These are phyloP conservation scores for Claviceps maximensis DNA, from an alignment of 2,329 filamentous ascomycete species.

Conservation along the genomic window DNA sequence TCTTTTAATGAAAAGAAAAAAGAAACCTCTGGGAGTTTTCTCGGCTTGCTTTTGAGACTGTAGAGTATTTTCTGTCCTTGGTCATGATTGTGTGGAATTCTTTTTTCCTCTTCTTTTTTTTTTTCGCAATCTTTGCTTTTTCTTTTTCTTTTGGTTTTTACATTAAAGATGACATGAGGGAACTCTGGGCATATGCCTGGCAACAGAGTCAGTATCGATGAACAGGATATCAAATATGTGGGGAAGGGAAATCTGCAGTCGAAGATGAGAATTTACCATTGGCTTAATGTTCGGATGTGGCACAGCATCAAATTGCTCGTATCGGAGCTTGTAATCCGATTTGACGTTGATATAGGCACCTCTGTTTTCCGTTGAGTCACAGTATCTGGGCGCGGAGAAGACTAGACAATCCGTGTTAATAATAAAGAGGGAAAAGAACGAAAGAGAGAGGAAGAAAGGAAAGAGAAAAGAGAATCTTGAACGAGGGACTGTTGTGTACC, in stretches of 20 bases:
- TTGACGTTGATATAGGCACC: slow-evolving; percentile 97
- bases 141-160: slow-evolving; percentile 21
- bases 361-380: slow-evolving; percentile 95
- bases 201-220: slow-evolving; percentile 12
- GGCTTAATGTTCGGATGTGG: slow-evolving; percentile 91
- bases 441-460: background rate
- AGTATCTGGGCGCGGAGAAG: slow-evolving; percentile 95
- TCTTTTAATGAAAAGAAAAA: background rate
- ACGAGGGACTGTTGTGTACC: slow-evolving; percentile 33
- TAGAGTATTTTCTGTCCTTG: background rate
- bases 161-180: slow-evolving; percentile 66
- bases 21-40: background rate
- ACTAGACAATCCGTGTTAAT: slow-evolving; percentile 34
- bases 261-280: slow-evolving; percentile 45
- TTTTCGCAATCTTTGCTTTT: background rate
- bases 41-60: background rate
- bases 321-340: slow-evolving; percentile 80
- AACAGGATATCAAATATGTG: background rate
- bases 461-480: background rate
- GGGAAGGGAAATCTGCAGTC: slow-evolving; percentile 3
- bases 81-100: background rate
- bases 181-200: slow-evolving; percentile 73
- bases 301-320: slow-evolving; percentile 89
- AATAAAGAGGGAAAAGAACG: slow-evolving; percentile 14
- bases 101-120: slow-evolving; percentile 17